These are phyloP conservation scores for Fraxinus cuspidata DNA, from an alignment of 257 asterid genomes.

Conservation along the genomic window DNA sequence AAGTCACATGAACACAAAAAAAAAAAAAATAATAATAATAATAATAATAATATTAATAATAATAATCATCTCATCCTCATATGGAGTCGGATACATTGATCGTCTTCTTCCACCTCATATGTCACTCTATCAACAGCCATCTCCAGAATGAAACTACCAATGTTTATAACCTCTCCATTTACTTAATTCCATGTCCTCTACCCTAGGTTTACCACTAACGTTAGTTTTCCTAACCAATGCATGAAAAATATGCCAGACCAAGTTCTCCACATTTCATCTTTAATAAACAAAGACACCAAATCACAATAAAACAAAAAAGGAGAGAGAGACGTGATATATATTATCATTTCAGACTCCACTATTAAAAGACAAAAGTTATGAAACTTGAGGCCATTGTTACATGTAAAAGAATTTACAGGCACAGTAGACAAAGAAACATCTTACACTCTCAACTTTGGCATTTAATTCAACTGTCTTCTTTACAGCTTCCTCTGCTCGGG, in stretches of 20 bases:
- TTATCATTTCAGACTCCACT: neutral
- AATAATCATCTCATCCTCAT: neutral
- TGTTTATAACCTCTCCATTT: neutral
- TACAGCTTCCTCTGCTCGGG: conserved; percentile 32
- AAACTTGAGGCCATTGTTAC: neutral
- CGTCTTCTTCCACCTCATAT: neutral
- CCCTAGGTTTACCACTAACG: neutral
- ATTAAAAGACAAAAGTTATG: neutral
- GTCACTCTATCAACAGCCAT: neutral
- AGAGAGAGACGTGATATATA: neutral
- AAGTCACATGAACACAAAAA: conserved; percentile 10
- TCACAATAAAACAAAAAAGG: neutral
- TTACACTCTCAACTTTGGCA: conserved; percentile 33
- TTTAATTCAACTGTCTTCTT: conserved; percentile 31
- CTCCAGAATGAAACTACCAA: neutral
- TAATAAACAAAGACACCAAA: neutral
- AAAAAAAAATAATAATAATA: neutral
- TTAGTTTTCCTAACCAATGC: neutral
- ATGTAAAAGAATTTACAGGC: neutral
- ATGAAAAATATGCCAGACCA: neutral
- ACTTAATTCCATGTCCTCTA: neutral
- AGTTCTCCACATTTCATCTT: neutral
- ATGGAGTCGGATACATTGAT: neutral
- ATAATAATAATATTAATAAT: neutral
- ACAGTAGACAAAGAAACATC: neutral